A percentile compares a stretch with the other conserved stretches of the same genome.
Conservation (phyloP, 345 rosid genomes). For the Populus nigra region DNA sequence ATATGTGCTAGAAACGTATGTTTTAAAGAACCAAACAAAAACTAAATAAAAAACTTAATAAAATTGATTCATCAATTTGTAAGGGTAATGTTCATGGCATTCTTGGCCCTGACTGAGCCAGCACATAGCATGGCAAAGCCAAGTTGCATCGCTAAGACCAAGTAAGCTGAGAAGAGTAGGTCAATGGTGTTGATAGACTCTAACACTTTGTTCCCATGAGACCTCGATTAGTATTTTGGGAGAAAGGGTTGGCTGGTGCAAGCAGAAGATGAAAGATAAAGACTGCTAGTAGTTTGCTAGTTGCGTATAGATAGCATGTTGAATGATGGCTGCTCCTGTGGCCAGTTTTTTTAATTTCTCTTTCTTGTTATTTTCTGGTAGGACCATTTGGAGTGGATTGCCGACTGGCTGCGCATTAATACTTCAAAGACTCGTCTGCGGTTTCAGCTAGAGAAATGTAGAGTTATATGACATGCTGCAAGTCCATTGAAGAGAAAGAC, state of each 20-base stretch:
- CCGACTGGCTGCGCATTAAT: slow-evolving; percentile 19
- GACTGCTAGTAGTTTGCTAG: not conserved
- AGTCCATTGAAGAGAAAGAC: not conserved
- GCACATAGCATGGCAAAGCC: slow-evolving; percentile 80
- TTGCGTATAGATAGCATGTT: not conserved
- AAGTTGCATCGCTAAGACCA: slow-evolving; percentile 64
- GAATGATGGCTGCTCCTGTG: slow-evolving; percentile 22
- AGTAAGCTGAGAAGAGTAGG: slow-evolving; percentile 61
- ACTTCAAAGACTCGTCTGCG: slow-evolving; percentile 9
- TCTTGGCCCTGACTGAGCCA: slow-evolving; percentile 67
- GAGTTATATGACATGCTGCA: not conserved
- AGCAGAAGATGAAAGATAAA: slow-evolving; percentile 6
- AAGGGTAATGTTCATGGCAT: slow-evolving; percentile 68
- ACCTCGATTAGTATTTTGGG: slow-evolving; percentile 27
- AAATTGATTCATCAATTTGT: slow-evolving; percentile 4
- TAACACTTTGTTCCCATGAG: slow-evolving; percentile 59
- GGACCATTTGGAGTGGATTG: not conserved
- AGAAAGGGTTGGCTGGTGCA: slow-evolving; percentile 11
- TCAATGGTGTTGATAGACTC: slow-evolving; percentile 53
- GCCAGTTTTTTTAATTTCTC: not conserved
- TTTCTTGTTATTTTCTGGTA: not conserved
- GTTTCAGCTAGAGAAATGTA: not conserved
- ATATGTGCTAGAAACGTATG: rapidly evolving
- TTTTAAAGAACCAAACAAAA: no score
- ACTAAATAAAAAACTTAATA: no score